phyloP scores from a whole-genome alignment of 768 basidiomycete genomes.

The Leccinum longicurvipes region DNA sequence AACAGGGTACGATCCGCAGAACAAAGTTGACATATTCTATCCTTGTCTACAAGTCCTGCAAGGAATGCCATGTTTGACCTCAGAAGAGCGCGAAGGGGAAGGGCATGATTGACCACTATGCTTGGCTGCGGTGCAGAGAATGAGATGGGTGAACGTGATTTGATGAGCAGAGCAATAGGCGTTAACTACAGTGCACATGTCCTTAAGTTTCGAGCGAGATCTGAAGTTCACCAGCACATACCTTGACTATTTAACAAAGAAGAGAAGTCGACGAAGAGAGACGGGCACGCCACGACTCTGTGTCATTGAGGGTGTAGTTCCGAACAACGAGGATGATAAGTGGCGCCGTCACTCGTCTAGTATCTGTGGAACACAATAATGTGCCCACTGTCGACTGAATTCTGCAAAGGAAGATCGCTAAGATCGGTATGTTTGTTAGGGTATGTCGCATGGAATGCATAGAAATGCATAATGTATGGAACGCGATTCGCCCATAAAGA shows the following conservation, averaged over 20 bases:
- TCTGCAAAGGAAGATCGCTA: not conserved
- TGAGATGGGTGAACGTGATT: not conserved
- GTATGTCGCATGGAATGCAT: slow-evolving; percentile 2
- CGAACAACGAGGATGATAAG: not conserved
- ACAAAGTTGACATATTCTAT: slow-evolving; percentile 3
- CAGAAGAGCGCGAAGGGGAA: rapidly evolving
- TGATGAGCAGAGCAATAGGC: slow-evolving; percentile 7
- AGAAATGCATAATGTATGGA: slow-evolving; percentile 1
- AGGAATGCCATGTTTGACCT: not conserved
- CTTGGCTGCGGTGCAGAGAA: not conserved
- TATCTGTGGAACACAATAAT: slow-evolving; percentile 1
- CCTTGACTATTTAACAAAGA: slow-evolving; percentile 16
- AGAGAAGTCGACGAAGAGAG: not conserved
- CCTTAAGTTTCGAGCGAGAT: slow-evolving; percentile 1
- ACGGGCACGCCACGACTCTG: slow-evolving; percentile 2
- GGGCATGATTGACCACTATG: not conserved
- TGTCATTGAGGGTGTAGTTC: not conserved
- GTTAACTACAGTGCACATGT: slow-evolving; percentile 14
- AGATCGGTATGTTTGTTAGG: not conserved
- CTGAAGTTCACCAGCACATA: slow-evolving; percentile 13
- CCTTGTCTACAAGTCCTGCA: slow-evolving; percentile 9
- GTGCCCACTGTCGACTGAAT: not conserved
- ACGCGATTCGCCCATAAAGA: slow-evolving; percentile 7
- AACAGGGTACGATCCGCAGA: not conserved
- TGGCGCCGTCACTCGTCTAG: slow-evolving; percentile 13